These are phyloP conservation scores for Houttuynia cordata DNA, from an alignment of 164 flowering plant genomes.

Conservation along the genomic window DNA sequence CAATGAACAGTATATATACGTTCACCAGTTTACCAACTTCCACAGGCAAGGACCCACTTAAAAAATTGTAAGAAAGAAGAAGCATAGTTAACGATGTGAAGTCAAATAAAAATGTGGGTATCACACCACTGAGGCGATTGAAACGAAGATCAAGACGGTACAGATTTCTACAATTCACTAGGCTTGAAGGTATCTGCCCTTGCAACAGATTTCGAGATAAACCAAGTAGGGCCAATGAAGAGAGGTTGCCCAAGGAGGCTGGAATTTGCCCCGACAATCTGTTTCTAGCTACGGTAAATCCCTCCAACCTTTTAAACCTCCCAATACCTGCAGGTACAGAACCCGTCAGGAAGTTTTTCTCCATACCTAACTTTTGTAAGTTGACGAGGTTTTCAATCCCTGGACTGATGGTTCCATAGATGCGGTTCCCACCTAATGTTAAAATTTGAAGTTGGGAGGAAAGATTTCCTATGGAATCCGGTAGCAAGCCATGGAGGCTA, in stretches of 20 bases:
- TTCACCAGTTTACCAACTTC: slow-evolving; percentile 15
- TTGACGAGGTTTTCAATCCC: slow-evolving; percentile 2
- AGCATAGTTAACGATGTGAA: not conserved
- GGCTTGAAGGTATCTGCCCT: not conserved
- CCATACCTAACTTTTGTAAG: not conserved
- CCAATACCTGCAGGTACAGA: not conserved
- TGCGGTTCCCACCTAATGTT: not conserved
- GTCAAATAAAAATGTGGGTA: not conserved
- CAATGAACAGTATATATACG: slow-evolving; percentile 4
- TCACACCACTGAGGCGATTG: not conserved
- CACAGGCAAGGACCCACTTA: slow-evolving; percentile 14
- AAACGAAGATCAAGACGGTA: not conserved
- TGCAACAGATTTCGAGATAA: not conserved
- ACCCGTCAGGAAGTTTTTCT: not conserved
- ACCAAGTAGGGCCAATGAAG: not conserved
- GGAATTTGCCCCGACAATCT: slow-evolving; percentile 4
- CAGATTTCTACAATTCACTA: not conserved
- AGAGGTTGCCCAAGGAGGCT: not conserved
- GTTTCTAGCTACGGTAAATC: not conserved
- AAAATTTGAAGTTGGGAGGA: slow-evolving; percentile 1
- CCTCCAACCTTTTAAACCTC: not conserved
- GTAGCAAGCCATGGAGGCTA: not conserved
- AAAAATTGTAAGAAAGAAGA: slow-evolving; percentile 1
- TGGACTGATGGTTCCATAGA: not conserved
- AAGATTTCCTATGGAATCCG: slow-evolving; percentile 3